phyloP scores from a whole-genome alignment of 805 yeast species.

The Groenewaldozyma salmanticensis region DNA sequence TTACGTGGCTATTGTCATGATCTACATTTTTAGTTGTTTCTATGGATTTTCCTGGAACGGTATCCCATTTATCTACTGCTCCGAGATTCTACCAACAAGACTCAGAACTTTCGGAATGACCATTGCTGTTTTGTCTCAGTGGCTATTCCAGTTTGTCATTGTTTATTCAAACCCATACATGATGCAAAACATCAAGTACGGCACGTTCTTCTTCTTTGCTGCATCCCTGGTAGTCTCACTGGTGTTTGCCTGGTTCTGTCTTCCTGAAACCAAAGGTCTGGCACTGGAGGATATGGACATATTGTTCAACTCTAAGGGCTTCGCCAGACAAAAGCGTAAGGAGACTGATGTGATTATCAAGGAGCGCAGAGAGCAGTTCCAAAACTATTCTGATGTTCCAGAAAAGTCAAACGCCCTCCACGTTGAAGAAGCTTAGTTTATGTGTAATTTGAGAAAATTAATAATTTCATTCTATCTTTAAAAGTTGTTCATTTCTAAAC shows the following conservation, averaged over 20 bases:
- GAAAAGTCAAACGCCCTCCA: conserved; percentile 1
- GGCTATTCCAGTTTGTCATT: conserved; percentile 10
- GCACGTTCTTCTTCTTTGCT: conserved; percentile 31
- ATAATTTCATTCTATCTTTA: no score
- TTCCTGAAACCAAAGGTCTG: conserved; percentile 36
- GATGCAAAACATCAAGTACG: conserved; percentile 3
- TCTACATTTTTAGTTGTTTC: conserved; percentile 11
- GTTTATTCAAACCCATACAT: conserved; percentile 4
- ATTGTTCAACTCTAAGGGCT: conserved; percentile 8
- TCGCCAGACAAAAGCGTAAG: conserved; percentile 3
- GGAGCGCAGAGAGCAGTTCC: background rate
- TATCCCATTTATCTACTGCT: conserved; percentile 15
- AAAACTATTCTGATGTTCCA: background rate
- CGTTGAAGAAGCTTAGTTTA: conserved; percentile 1
- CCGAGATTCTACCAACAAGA: conserved; percentile 15
- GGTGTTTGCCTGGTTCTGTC: conserved; percentile 28
- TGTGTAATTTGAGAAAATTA: background rate
- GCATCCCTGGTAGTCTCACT: conserved; percentile 11
- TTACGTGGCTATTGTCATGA: conserved; percentile 11
- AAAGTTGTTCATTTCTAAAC: no score
- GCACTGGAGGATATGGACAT: conserved; percentile 34
- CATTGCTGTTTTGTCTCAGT: conserved; percentile 7
- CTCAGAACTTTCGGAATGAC: conserved; percentile 13
- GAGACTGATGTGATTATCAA: conserved; percentile 9
- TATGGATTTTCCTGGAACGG: conserved; percentile 17